A percentile compares a stretch with the other conserved stretches of the same genome.
Conservation (phyloP, 2,329 filamentous ascomycete genomes). For the Claviceps humidiphila region DNA sequence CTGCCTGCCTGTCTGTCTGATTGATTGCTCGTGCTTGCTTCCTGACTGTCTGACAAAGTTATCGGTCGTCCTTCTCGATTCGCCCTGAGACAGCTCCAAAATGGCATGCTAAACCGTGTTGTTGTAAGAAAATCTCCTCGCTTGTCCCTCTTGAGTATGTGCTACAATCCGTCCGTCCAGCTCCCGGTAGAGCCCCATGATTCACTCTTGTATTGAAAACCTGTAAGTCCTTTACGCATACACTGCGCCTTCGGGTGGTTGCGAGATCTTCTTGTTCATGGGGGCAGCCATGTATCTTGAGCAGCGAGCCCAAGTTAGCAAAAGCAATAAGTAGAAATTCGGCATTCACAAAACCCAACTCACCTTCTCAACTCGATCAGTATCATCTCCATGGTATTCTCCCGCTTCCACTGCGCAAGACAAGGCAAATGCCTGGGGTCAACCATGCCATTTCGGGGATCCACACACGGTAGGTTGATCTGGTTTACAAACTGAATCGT, state of each 20-base stretch:
- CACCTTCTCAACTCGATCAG: constrained; percentile 74
- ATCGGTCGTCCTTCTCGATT: no score
- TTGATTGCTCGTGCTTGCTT: no score
- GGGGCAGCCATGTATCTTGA: constrained; percentile 88
- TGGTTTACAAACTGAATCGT: constrained; percentile 85
- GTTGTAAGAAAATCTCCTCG: no score
- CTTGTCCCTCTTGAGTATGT: not conserved
- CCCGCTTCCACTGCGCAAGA: constrained; percentile 78
- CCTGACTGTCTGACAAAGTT: no score
- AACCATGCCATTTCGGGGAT: constrained; percentile 66
- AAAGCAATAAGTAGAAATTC: constrained; percentile 20
- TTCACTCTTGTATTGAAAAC: no score
- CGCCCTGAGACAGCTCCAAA: not conserved
- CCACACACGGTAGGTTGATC: constrained; percentile 93
- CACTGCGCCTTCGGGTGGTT: constrained; percentile 72
- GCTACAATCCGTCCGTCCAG: no score
- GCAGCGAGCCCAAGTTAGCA: not conserved
- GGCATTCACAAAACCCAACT: not conserved
- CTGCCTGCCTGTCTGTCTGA: no score
- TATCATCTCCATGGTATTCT: constrained; percentile 91
- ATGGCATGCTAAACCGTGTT: not conserved
- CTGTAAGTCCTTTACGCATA: constrained; percentile 18
- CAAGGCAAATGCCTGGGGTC: constrained; percentile 75
- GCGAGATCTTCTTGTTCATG: constrained; percentile 85
- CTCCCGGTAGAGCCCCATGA: no score